phyloP scores from a whole-genome alignment of 2,329 filamentous ascomycete genomes.

The Diplodia mutila region DNA sequence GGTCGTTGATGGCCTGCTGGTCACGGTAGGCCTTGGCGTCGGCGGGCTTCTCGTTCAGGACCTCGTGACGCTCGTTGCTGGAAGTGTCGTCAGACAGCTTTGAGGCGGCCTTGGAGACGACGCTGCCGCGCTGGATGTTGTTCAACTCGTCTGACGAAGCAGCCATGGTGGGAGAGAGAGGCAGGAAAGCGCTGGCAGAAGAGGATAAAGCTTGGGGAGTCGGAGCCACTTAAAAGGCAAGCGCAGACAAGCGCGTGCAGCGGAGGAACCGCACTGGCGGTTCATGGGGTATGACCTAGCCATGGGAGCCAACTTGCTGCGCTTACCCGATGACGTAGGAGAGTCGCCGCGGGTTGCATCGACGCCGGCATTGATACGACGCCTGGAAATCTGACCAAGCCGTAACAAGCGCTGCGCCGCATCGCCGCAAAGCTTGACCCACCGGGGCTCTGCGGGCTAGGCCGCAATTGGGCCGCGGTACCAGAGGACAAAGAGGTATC shows the following conservation, averaged over 20 bases:
- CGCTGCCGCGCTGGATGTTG: not conserved
- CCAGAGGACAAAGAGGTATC: not conserved
- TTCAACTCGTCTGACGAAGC: conserved; percentile 8
- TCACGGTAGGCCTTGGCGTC: conserved; percentile 12
- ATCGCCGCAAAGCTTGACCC: conserved; percentile 22
- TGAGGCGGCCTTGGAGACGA: conserved; percentile 8
- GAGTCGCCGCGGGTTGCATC: not conserved
- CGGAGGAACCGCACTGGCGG: not conserved
- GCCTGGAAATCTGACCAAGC: conserved; percentile 7
- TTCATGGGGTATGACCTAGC: not conserved
- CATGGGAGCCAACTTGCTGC: not conserved
- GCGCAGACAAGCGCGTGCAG: not conserved
- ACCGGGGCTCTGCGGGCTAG: conserved; percentile 16
- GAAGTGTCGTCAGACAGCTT: conserved; percentile 8
- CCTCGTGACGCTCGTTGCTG: conserved; percentile 7
- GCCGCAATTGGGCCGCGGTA: not conserved
- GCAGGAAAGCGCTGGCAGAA: not conserved
- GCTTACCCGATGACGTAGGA: conserved; percentile 8
- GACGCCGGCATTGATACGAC: not conserved
- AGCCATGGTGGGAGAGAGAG: not conserved
- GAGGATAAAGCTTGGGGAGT: not conserved
- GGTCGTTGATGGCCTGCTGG: conserved; percentile 7
- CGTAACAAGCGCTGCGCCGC: conserved; percentile 3
- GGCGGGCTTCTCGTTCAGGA: not conserved
- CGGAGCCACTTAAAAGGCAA: not conserved